phyloP scores from a whole-genome alignment of 495 filamentous ascomycete species.

The Penicillium paradoxum region DNA sequence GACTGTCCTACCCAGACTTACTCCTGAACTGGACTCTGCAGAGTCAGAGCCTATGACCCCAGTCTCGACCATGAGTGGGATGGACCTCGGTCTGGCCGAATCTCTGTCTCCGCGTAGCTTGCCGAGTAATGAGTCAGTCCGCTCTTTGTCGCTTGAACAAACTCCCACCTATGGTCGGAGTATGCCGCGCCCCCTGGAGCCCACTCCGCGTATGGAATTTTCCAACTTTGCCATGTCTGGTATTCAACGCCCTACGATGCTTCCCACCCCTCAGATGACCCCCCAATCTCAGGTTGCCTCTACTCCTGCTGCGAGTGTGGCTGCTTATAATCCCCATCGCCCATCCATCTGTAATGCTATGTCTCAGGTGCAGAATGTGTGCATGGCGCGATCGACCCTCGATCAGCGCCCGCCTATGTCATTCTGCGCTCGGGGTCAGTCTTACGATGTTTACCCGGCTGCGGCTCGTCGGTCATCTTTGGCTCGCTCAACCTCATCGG shows the following conservation, averaged over 20 bases:
- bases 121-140: slow-evolving; percentile 18
- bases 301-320: slow-evolving; percentile 89
- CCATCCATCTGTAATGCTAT: slow-evolving; percentile 76
- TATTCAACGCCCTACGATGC: slow-evolving; percentile 56
- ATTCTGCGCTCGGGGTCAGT: slow-evolving; percentile 51
- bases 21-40: slow-evolving; percentile 54
- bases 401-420: slow-evolving; percentile 44
- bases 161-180: slow-evolving; percentile 41
- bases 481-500: slow-evolving; percentile 68
- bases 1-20: slow-evolving; percentile 68
- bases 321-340: slow-evolving; percentile 45
- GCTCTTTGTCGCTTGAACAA: slow-evolving; percentile 31
- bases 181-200: slow-evolving; percentile 58
- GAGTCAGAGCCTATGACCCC: slow-evolving; percentile 34
- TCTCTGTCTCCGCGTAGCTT: slow-evolving; percentile 35
- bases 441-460: slow-evolving; percentile 43
- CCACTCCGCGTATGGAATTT: slow-evolving; percentile 33
- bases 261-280: slow-evolving; percentile 76
- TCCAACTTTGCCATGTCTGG: slow-evolving; percentile 40
- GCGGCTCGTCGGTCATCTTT: slow-evolving; percentile 67
- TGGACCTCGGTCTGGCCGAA: slow-evolving; percentile 28
- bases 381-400: slow-evolving; percentile 59
- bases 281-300: slow-evolving; percentile 67
- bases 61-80: slow-evolving; percentile 23
- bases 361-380: slow-evolving; percentile 64